Evolutionary conservation across 1,284 basidiomycete genomes (phyloP).

Genomic region (Kwoniella shivajii): DNA sequence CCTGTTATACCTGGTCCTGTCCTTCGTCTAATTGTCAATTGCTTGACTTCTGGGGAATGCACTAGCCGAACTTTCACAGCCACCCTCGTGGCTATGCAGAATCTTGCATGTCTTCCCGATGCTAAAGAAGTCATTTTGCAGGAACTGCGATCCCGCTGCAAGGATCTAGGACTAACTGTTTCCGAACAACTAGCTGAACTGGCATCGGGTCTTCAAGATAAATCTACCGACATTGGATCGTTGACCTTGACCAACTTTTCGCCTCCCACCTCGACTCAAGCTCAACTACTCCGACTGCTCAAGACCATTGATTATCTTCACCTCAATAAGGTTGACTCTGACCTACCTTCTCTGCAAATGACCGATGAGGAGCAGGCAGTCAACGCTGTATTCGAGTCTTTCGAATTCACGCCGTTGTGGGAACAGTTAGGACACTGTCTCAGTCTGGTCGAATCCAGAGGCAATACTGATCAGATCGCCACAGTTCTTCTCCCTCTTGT

Average conservation of each 20-base stretch:
- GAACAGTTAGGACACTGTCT: constrained; percentile 80
- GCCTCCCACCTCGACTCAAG: constrained; percentile 85
- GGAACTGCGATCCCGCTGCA: constrained; percentile 79
- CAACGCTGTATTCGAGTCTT: constrained; percentile 79
- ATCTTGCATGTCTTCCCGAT: constrained; percentile 81
- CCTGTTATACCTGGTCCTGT: constrained; percentile 80
- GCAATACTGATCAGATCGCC: constrained; percentile 80
- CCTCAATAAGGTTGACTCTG: constrained; percentile 58
- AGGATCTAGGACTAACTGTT: constrained; percentile 77
- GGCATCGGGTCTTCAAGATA: constrained; percentile 62
- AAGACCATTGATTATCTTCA: constrained; percentile 97
- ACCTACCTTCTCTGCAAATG: constrained; percentile 33
- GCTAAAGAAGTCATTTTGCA: constrained; percentile 82
- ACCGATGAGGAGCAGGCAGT: constrained; percentile 68
- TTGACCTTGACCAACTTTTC: constrained; percentile 76
- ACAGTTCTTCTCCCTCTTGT: constrained; percentile 89
- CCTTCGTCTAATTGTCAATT: constrained; percentile 86
- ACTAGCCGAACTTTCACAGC: constrained; percentile 92
- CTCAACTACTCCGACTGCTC: constrained; percentile 85
- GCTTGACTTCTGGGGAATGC: constrained; percentile 90
- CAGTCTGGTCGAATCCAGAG: constrained; percentile 73
- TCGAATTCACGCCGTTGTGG: constrained; percentile 86
- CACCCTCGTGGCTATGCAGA: constrained; percentile 83
- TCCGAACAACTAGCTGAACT: constrained; percentile 76
- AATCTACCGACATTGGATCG: constrained; percentile 63